Evolutionary conservation across 306 rosid species (phyloP).

Genomic region (Datisca glomerata): DNA sequence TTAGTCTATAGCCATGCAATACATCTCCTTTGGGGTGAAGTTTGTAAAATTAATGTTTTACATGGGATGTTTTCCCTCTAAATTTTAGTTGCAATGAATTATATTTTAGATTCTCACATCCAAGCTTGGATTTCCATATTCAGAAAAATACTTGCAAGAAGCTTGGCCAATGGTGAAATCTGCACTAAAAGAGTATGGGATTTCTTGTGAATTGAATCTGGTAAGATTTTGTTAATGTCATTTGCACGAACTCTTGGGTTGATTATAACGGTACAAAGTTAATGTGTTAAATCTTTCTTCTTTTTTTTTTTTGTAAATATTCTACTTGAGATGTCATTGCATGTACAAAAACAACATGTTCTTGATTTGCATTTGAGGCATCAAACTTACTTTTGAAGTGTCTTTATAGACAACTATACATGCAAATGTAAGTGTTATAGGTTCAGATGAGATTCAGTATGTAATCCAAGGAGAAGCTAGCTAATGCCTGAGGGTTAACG

Average conservation of each 20-base stretch:
- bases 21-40: no score
- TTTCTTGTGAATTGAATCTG: constrained; percentile 54
- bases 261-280: no score
- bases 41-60: no score
- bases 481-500: no score
- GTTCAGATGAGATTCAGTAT: no score
- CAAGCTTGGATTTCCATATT: constrained; percentile 3
- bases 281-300: background rate
- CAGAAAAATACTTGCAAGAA: constrained; percentile 71
- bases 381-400: no score
- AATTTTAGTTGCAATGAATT: background rate
- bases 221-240: constrained; percentile 18
- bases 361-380: no score
- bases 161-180: constrained; percentile 64
- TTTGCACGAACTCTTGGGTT: background rate
- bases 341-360: no score
- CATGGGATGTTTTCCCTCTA: background rate
- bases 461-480: no score
- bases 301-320: background rate
- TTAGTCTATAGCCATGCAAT: no score
- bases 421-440: no score
- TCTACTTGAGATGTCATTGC: background rate
- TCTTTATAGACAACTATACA: no score
- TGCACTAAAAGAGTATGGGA: constrained; percentile 42
- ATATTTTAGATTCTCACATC: background rate